Conservation (phyloP, 2,329 filamentous ascomycete genomes). For the Westerdykella ornata region DNA sequence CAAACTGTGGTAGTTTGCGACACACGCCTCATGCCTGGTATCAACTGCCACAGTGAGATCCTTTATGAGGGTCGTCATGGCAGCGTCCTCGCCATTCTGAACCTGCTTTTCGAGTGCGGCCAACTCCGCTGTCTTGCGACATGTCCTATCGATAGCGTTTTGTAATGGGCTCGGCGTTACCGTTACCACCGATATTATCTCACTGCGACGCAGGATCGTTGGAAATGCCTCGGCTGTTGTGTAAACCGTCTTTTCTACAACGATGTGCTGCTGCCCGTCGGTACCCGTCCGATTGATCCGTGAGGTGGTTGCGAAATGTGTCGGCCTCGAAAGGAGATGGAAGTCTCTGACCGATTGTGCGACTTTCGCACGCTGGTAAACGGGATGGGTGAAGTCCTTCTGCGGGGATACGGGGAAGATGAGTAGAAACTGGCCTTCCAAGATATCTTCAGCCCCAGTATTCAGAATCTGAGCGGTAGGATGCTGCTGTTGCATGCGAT, state of each 20-base stretch:
- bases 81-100: constrained; percentile 63
- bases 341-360: constrained; percentile 81
- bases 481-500: constrained; percentile 86
- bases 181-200: constrained; percentile 65
- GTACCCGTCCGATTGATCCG: constrained; percentile 61
- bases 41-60: constrained; percentile 72
- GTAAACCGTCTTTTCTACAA: constrained; percentile 76
- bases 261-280: constrained; percentile 63
- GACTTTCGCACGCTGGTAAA: constrained; percentile 83
- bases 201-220: constrained; percentile 80
- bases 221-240: constrained; percentile 81
- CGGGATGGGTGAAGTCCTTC: constrained; percentile 71
- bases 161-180: constrained; percentile 67
- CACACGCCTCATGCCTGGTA: constrained; percentile 64
- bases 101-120: constrained; percentile 67
- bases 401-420: constrained; percentile 75
- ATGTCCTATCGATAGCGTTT: constrained; percentile 83
- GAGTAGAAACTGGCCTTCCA: constrained; percentile 85
- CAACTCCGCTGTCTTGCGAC: constrained; percentile 85
- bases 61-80: constrained; percentile 63
- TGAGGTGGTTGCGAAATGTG: constrained; percentile 68
- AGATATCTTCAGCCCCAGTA: constrained; percentile 62
- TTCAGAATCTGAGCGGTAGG: constrained; percentile 76
- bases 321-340: constrained; percentile 69
- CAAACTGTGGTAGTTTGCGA: constrained; percentile 70